Evolutionary conservation across 192 early-diverging fungal genomes (phyloP).

Genomic region (Linnemannia zychae): DNA sequence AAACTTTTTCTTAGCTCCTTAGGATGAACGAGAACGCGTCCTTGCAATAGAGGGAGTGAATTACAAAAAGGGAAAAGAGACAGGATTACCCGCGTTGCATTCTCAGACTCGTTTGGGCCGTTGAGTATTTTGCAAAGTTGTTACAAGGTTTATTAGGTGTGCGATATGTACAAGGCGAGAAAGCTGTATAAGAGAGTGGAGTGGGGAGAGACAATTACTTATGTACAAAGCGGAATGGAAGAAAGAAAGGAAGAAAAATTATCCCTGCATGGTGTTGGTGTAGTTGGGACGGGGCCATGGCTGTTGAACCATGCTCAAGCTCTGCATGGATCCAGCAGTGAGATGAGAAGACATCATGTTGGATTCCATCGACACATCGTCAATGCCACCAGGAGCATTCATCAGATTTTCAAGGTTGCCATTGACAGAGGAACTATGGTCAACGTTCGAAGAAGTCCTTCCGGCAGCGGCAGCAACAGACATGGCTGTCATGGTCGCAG

Average conservation of each 20-base stretch:
- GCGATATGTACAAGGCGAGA: neutral
- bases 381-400: neutral
- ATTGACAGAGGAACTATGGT: neutral
- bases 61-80: neutral
- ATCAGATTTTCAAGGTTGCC: neutral
- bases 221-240: neutral
- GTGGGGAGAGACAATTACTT: neutral
- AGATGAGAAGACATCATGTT: neutral
- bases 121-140: neutral
- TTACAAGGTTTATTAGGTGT: neutral
- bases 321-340: neutral
- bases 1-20: neutral
- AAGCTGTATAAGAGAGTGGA: neutral
- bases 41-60: too few relatives aligned
- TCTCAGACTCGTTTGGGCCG: too few relatives aligned
- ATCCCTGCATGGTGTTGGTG: conserved; percentile 31
- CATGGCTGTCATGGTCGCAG: conserved; percentile 45
- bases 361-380: neutral
- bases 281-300: neutral
- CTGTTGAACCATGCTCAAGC: neutral
- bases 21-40: neutral
- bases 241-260: neutral
- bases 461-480: conserved; percentile 51
- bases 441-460: neutral
- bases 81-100: too few relatives aligned